phyloP scores from a whole-genome alignment of 2,329 filamentous ascomycete genomes.

The Aspergillus fumigatus region DNA sequence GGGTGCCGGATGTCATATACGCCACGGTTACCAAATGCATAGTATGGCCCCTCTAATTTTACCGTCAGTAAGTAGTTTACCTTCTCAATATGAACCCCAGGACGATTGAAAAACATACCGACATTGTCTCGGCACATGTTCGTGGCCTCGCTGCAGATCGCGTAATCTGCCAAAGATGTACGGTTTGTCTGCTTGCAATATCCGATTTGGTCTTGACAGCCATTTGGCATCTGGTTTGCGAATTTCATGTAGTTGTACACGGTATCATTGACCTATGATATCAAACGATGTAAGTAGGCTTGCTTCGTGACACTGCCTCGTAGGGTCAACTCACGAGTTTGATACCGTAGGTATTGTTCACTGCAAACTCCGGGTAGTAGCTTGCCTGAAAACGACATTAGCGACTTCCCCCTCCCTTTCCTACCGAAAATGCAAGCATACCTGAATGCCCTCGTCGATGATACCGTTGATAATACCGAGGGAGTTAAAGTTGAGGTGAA shows the following conservation, averaged over 20 bases:
- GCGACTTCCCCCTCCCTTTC: no score
- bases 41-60: constrained; percentile 49
- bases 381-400: constrained; percentile 21
- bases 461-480: constrained; percentile 55
- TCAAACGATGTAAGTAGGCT: not conserved
- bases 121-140: constrained; percentile 56
- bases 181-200: constrained; percentile 61
- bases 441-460: constrained; percentile 50
- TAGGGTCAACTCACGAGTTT: constrained; percentile 25
- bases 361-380: constrained; percentile 50
- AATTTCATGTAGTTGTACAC: constrained; percentile 58
- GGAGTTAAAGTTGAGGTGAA: constrained; percentile 51
- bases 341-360: constrained; percentile 55
- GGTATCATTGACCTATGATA: constrained; percentile 49
- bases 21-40: constrained; percentile 50
- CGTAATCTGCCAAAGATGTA: constrained; percentile 47
- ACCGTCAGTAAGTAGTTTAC: not conserved
- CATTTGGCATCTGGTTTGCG: constrained; percentile 57
- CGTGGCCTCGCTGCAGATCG: constrained; percentile 52
- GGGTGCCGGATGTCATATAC: constrained; percentile 59
- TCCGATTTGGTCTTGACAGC: constrained; percentile 59
- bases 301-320: not conserved
- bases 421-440: not conserved
- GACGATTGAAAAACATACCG: constrained; percentile 22
- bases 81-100: not conserved